Percentiles rank a stretch among this genome's conserved stretches.
These are phyloP conservation scores for Polygonum aviculare DNA, from an alignment of 148 eudicot genomes.

Conservation along the genomic window DNA sequence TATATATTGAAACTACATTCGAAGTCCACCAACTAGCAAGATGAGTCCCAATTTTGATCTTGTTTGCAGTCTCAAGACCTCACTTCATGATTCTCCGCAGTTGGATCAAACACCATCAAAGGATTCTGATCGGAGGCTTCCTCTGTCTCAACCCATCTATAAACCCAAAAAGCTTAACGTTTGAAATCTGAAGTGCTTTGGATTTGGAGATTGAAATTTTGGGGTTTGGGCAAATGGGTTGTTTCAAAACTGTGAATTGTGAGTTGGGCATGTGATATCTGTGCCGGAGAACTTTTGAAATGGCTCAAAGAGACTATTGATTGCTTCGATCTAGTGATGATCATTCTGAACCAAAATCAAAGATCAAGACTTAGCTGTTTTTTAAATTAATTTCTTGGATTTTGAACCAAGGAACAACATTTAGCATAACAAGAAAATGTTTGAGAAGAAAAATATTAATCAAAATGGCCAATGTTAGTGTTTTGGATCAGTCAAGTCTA, in stretches of 20 bases:
- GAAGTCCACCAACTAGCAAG: conserved; percentile 96
- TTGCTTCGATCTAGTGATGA: conserved; percentile 63
- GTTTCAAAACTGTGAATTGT: conserved; percentile 22
- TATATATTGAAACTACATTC: conserved; percentile 92
- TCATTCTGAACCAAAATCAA: conserved; percentile 14
- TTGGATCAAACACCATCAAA: conserved; percentile 11
- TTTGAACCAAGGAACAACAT: too few relatives aligned
- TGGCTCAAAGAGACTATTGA: conserved; percentile 30
- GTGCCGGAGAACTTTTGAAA: conserved; percentile 33
- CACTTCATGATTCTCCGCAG: neutral
- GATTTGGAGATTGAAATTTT: conserved; percentile 31
- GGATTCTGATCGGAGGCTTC: conserved; percentile 29
- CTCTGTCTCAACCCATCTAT: conserved; percentile 15
- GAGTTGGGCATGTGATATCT: conserved; percentile 27
- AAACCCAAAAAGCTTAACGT: conserved; percentile 25
- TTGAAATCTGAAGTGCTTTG: conserved; percentile 43
- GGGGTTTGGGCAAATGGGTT: conserved; percentile 21
- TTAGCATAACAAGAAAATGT: too few relatives aligned
- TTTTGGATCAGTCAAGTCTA: neutral
- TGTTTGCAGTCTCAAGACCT: conserved; percentile 52
- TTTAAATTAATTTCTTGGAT: too few relatives aligned
- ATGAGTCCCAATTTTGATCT: conserved; percentile 64
- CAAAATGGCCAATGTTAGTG: neutral
- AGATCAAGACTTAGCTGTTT: neutral
- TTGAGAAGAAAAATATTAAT: too few relatives aligned